These are phyloP conservation scores for Rickenella mellea DNA, from an alignment of 768 basidiomycete species.

Conservation along the genomic window DNA sequence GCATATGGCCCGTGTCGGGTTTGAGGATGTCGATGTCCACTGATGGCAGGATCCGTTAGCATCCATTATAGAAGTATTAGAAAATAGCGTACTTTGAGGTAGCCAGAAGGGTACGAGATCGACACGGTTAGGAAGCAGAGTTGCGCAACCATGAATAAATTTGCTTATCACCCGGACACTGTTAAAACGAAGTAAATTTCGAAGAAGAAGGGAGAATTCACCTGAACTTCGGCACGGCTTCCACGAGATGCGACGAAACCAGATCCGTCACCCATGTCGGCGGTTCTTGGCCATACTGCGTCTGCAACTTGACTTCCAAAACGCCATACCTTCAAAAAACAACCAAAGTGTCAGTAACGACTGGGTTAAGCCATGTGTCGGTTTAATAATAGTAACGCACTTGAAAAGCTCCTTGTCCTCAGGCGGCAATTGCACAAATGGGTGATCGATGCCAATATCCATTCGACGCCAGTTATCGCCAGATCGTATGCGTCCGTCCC, in stretches of 20 bases:
- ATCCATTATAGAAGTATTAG: background rate
- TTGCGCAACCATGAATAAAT: conserved; percentile 96
- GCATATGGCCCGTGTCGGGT: conserved; percentile 70
- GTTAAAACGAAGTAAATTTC: background rate
- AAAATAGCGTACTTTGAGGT: conserved; percentile 63
- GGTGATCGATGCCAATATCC: conserved; percentile 88
- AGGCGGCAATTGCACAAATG: conserved; percentile 64
- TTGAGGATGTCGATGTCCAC: conserved; percentile 96
- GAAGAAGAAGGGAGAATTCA: conserved; percentile 18
- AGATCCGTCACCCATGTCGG: conserved; percentile 95
- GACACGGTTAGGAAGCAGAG: conserved; percentile 83
- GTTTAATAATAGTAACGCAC: conserved; percentile 24
- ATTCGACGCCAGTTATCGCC: conserved; percentile 89
- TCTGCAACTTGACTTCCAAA: conserved; percentile 95
- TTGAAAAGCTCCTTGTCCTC: conserved; percentile 93
- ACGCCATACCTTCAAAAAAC: conserved; percentile 62
- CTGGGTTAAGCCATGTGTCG: background rate
- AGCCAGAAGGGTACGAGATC: conserved; percentile 98
- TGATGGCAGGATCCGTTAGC: conserved; percentile 17
- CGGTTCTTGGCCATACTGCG: conserved; percentile 90
- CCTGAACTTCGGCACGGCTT: conserved; percentile 98
- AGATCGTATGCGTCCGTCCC: conserved; percentile 74
- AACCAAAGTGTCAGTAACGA: background rate
- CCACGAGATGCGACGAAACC: conserved; percentile 91
- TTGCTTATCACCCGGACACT: conserved; percentile 42